These are phyloP conservation scores for Trichoderma pleuroti DNA, from an alignment of 2,329 filamentous ascomycete genomes.

Conservation along the genomic window DNA sequence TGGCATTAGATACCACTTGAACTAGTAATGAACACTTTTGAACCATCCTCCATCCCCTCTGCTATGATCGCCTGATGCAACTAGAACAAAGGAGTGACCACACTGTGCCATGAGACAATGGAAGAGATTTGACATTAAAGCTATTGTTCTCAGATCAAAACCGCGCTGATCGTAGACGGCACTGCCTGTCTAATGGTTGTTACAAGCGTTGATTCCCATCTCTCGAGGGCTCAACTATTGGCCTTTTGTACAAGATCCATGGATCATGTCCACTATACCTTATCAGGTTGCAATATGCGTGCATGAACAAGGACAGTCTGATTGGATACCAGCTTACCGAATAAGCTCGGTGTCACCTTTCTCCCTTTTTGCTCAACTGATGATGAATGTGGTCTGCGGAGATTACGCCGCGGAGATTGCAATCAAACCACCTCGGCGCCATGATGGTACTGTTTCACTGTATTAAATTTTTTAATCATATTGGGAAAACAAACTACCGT, in stretches of 20 bases:
- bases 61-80: neutral
- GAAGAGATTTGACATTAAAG: too few relatives aligned
- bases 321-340: neutral
- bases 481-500: neutral
- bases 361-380: neutral
- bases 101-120: too few relatives aligned
- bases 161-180: too few relatives aligned
- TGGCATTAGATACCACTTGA: neutral
- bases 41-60: rapidly evolving
- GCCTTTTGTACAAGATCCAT: neutral
- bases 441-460: rapidly evolving
- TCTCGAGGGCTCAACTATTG: neutral
- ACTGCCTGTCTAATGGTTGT: too few relatives aligned
- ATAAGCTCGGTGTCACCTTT: neutral
- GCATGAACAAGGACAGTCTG: neutral
- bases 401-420: neutral
- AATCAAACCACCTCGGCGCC: neutral
- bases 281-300: neutral
- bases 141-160: too few relatives aligned
- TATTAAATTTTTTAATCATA: neutral
- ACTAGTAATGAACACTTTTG: neutral
- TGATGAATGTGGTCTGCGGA: neutral
- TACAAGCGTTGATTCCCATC: neutral
- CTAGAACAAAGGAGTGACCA: too few relatives aligned
- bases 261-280: neutral